These are phyloP conservation scores for Fonsecaea pedrosoi DNA, from an alignment of 2,329 filamentous ascomycete genomes.

Conservation along the genomic window DNA sequence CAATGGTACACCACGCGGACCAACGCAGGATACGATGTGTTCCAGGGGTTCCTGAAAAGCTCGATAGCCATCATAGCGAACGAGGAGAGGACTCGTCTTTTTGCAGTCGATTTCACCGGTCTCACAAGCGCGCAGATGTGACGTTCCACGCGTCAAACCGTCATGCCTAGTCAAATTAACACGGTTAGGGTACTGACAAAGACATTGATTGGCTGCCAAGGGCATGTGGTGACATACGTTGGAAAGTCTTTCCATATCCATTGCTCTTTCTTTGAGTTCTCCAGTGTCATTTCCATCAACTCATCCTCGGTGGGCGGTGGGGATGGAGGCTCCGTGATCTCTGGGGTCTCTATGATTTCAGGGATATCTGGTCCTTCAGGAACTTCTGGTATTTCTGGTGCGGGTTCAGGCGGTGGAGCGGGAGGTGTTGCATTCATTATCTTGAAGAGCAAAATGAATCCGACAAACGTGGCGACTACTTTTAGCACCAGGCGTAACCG, in stretches of 20 bases:
- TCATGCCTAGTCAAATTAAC: conserved; percentile 35
- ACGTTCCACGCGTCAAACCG: conserved; percentile 38
- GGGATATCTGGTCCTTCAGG: not conserved
- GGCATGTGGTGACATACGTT: conserved; percentile 30
- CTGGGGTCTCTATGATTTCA: not conserved
- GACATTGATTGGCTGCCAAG: conserved; percentile 1
- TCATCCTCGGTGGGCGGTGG: conserved; percentile 34
- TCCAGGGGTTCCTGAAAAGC: conserved; percentile 35
- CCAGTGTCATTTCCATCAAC: conserved; percentile 36
- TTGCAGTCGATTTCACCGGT: conserved; percentile 38
- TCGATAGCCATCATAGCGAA: conserved; percentile 40
- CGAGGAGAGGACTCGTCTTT: conserved; percentile 35
- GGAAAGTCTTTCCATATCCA: conserved; percentile 42
- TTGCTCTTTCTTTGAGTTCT: conserved; percentile 36
- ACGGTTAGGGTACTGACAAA: not conserved
- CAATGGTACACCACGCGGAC: conserved; percentile 59
- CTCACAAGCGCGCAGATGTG: conserved; percentile 36
- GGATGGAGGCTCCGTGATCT: conserved; percentile 11
- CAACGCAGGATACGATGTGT: conserved; percentile 65
- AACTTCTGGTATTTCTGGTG: conserved; percentile 8
- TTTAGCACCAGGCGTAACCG: conserved; percentile 38
- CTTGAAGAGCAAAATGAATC: conserved; percentile 35
- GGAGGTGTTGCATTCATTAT: conserved; percentile 35
- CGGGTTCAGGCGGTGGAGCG: conserved; percentile 12
- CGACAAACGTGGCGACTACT: conserved; percentile 30